Base-by-base conservation (phyloP, 2,329 filamentous ascomycete species). In the Grosmannia serpens region DNA sequence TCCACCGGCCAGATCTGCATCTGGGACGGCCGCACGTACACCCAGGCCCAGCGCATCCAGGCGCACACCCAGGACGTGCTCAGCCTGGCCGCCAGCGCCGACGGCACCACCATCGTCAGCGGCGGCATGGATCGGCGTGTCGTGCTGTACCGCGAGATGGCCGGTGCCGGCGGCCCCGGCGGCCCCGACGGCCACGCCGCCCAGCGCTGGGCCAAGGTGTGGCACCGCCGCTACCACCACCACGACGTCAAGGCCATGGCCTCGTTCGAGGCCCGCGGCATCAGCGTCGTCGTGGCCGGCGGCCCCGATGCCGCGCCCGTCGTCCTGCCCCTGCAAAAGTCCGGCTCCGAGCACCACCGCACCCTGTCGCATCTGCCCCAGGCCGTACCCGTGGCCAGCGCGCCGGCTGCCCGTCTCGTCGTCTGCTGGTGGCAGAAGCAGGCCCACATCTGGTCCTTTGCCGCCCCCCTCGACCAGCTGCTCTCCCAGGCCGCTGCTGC, bases 201-300 rank as follows among this genome's bases (percentile, higher is more conserved):
- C 60, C 76, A 79, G 57, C 82, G 86, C 68, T 99, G 94, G 94
- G 82, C 82, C 60, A 92, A 94, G 70, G 79, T 89, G n/a, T 88
- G 84, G 71, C 90, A 95, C 68, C 82, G 89, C 64, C 81, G 90
- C 67, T 91, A 92, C 68, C 94, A 99, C 69, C 84, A 87, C 52
- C 91, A 97, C 70, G 94, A 99, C 74, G 91, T 97, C 66, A 97
- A 97, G 75, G 83, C 90, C 1, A 89, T 97, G 83, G 88, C 91
- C 38, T 85, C 89, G 0, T 97, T 92, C 63, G 94, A 99, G 71
- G 86, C 86, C 56, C 85, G 82, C 55, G 84, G 84, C 55, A 82
- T 96, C 67, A 97, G 90, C 67, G 84, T 97, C 58, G 78, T 96
- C 13, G 88, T 95, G 20, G 95, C 92, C 62, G 94, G 94, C 81